A percentile compares a stretch with the other conserved stretches of the same genome.
phyloP scores from a whole-genome alignment of 2,329 filamentous ascomycete species.

The Tolypocladium capitatum region DNA sequence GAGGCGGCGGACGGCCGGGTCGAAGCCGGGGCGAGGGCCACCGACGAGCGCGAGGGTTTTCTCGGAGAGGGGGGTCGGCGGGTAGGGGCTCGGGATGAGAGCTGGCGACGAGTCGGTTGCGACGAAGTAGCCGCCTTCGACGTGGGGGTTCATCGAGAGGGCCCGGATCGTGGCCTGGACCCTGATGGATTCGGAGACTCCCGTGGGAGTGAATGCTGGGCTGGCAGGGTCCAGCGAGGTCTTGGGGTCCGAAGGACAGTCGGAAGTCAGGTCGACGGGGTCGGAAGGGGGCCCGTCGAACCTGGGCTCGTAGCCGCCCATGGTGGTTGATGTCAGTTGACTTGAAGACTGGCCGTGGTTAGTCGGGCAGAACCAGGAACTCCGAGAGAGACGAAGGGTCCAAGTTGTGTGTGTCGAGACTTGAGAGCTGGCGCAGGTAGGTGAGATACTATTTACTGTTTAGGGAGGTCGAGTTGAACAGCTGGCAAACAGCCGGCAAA shows the following conservation, averaged over 20 bases:
- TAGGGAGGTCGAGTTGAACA: background rate
- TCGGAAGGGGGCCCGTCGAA: background rate
- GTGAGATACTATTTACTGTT: too few species aligned
- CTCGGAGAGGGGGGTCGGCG: conserved; percentile 20
- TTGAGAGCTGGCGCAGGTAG: background rate
- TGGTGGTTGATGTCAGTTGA: background rate
- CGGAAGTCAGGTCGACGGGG: background rate
- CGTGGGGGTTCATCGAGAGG: conserved; percentile 31
- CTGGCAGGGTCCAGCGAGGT: background rate
- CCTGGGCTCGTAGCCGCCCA: background rate
- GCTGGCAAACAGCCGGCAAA: background rate
- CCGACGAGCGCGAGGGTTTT: conserved; percentile 19
- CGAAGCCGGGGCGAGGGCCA: conserved; percentile 19
- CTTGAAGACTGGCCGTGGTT: background rate
- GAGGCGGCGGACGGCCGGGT: conserved; percentile 32
- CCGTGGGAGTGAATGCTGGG: background rate
- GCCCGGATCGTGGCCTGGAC: conserved; percentile 10
- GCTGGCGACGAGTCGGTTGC: conserved; percentile 44
- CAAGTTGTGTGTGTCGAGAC: background rate
- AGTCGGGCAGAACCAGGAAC: background rate
- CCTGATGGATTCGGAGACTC: conserved; percentile 2
- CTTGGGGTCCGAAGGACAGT: background rate
- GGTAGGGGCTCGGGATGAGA: conserved; percentile 35
- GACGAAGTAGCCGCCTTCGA: conserved; percentile 51
- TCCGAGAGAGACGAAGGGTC: background rate